Evolutionary conservation across 768 basidiomycete genomes (phyloP).

Genomic region (Collybia sordida): DNA sequence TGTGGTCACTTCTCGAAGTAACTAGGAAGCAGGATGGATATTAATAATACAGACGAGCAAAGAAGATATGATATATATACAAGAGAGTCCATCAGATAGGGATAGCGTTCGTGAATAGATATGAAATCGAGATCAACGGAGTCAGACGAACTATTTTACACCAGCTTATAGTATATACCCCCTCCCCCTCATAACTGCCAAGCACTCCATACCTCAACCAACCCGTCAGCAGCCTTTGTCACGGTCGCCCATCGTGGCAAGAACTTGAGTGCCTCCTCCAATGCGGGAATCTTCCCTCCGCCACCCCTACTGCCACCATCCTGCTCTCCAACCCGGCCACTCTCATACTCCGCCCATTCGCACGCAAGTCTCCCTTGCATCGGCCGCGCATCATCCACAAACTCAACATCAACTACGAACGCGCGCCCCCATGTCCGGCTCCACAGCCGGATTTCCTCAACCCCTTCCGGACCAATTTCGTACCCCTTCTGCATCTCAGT

Average conservation of each 20-base stretch:
- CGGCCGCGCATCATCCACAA: not conserved
- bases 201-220: conserved; percentile 41
- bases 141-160: too few species aligned
- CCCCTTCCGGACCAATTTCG: conserved; percentile 21
- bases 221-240: conserved; percentile 38
- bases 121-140: too few species aligned
- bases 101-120: too few species aligned
- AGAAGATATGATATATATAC: conserved; percentile 3
- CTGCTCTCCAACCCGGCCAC: conserved; percentile 48
- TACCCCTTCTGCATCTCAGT: not conserved
- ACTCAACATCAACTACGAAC: conserved; percentile 26
- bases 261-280: conserved; percentile 48
- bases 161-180: too few species aligned
- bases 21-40: conserved; percentile 13
- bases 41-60: conserved; percentile 2
- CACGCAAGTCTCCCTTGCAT: conserved; percentile 1
- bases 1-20: too few species aligned
- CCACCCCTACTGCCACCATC: not conserved
- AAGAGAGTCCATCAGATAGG: too few species aligned
- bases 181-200: conserved; percentile 26
- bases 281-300: conserved; percentile 43
- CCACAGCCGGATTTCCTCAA: conserved; percentile 43
- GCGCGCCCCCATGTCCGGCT: conserved; percentile 50
- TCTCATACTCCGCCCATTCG: conserved; percentile 57
- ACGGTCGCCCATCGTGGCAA: conserved; percentile 51